These are phyloP conservation scores for Cutaneotrichosporon sp. DNA, from an alignment of 1,284 basidiomycete genomes.

Conservation along the genomic window DNA sequence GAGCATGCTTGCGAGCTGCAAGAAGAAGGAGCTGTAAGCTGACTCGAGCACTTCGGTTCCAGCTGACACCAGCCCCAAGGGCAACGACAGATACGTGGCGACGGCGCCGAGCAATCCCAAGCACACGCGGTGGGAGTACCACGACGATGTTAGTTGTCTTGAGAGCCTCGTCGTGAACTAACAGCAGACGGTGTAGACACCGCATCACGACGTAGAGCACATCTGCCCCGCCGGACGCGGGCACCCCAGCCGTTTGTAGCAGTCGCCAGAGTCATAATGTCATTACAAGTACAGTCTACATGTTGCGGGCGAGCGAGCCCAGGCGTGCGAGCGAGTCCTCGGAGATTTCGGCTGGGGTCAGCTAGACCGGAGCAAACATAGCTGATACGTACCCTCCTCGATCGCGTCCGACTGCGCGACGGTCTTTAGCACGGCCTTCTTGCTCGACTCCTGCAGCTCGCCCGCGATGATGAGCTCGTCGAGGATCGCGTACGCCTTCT, in stretches of 20 bases:
- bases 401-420: constrained; percentile 59
- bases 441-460: constrained; percentile 96
- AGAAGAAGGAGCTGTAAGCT: constrained; percentile 49
- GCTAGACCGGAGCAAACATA: not conserved
- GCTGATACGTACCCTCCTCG: constrained; percentile 54
- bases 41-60: too few species aligned
- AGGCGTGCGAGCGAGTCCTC: constrained; percentile 51
- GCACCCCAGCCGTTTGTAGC: too few species aligned
- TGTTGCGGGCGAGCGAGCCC: constrained; percentile 34
- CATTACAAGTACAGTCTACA: constrained; percentile 12
- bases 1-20: constrained; percentile 54
- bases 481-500: constrained; percentile 96
- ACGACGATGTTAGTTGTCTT: constrained; percentile 48
- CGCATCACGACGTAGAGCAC: not conserved
- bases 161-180: not conserved
- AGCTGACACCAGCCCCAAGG: constrained; percentile 41
- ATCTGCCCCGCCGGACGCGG: not conserved
- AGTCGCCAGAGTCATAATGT: not conserved
- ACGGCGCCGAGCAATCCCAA: constrained; percentile 51
- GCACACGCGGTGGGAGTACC: constrained; percentile 48
- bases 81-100: constrained; percentile 51
- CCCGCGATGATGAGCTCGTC: constrained; percentile 98
- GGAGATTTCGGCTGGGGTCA: constrained; percentile 42
- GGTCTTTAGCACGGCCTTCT: constrained; percentile 91
- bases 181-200: constrained; percentile 20